A percentile compares a stretch with the other conserved stretches of the same genome.
Conservation (phyloP, 1,139 yeast genomes). For the Pichia cactophila region DNA sequence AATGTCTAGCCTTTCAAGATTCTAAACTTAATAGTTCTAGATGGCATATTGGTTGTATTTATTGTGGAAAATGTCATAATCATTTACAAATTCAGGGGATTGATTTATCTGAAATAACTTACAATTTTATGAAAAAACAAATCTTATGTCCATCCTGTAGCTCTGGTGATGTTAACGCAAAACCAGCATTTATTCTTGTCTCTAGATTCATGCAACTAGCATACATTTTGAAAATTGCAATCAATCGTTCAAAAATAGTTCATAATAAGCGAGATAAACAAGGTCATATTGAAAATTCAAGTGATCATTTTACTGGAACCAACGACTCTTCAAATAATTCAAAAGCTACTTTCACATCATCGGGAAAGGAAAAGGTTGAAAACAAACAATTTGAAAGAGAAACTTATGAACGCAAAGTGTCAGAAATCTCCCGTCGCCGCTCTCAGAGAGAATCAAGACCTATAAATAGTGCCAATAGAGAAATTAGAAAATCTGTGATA, state of each 20-base stretch:
- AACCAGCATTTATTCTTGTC: slow-evolving; percentile 54
- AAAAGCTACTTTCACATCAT: background rate
- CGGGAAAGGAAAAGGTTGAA: background rate
- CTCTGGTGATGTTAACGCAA: slow-evolving; percentile 38
- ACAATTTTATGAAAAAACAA: slow-evolving; percentile 31
- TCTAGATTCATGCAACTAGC: slow-evolving; percentile 67
- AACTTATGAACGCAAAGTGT: slow-evolving; percentile 31
- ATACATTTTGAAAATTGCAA: slow-evolving; percentile 74
- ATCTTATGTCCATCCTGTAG: slow-evolving; percentile 57
- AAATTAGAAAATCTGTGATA: slow-evolving; percentile 50
- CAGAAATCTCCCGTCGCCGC: slow-evolving; percentile 71
- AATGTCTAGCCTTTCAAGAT: slow-evolving; percentile 50
- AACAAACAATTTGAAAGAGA: slow-evolving; percentile 1
- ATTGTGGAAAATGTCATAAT: slow-evolving; percentile 48
- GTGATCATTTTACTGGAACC: slow-evolving; percentile 1
- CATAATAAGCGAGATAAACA: slow-evolving; percentile 9
- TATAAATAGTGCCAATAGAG: slow-evolving; percentile 23
- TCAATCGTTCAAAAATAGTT: slow-evolving; percentile 56
- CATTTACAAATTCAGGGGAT: slow-evolving; percentile 15
- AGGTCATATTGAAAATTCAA: slow-evolving; percentile 1
- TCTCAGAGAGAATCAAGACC: slow-evolving; percentile 66
- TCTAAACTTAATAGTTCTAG: slow-evolving; percentile 37
- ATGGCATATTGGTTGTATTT: slow-evolving; percentile 77
- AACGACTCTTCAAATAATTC: background rate
- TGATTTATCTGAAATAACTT: slow-evolving; percentile 37